These are phyloP conservation scores for Phyllosticta ampelicida DNA, from an alignment of 2,329 filamentous ascomycete species.

Conservation along the genomic window DNA sequence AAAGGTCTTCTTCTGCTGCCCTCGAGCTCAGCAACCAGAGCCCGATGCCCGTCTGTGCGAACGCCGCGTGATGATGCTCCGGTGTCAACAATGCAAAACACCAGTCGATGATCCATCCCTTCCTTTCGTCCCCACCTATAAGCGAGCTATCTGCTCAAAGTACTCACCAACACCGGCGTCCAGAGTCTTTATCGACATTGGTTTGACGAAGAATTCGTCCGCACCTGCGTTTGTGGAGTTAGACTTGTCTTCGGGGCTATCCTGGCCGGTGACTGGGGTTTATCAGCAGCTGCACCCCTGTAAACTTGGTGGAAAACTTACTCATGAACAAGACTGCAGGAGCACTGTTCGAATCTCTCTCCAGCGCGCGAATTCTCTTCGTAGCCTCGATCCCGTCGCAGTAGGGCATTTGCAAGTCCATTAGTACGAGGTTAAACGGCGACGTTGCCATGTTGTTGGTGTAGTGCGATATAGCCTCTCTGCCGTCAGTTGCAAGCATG, in stretches of 20 bases:
- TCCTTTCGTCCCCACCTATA: not conserved
- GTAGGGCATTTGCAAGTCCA: slow-evolving; percentile 37
- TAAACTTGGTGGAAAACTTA: not conserved
- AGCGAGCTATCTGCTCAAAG: not conserved
- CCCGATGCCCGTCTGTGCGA: not conserved
- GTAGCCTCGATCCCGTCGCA: slow-evolving; percentile 34
- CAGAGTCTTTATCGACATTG: slow-evolving; percentile 22
- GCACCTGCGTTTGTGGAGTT: slow-evolving; percentile 25
- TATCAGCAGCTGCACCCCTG: not conserved
- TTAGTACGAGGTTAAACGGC: slow-evolving; percentile 33
- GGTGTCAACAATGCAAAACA: not conserved
- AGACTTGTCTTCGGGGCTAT: slow-evolving; percentile 24
- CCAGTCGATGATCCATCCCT: not conserved
- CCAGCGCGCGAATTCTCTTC: slow-evolving; percentile 27
- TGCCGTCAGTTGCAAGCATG: slow-evolving; percentile 33
- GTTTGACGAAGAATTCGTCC: slow-evolving; percentile 29
- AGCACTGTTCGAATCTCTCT: slow-evolving; percentile 12
- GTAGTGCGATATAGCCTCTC: slow-evolving; percentile 34
- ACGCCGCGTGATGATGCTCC: not conserved
- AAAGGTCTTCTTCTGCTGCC: no score
- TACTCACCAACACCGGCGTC: slow-evolving; percentile 7
- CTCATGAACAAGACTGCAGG: slow-evolving; percentile 25
- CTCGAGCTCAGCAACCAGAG: no score
- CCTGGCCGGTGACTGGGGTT: slow-evolving; percentile 24
- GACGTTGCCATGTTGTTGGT: slow-evolving; percentile 15